Evolutionary conservation across 2,329 filamentous ascomycete species (phyloP), one percentile per base, ranked within the genome.

Genomic region (Fusarium acutatum): DNA sequence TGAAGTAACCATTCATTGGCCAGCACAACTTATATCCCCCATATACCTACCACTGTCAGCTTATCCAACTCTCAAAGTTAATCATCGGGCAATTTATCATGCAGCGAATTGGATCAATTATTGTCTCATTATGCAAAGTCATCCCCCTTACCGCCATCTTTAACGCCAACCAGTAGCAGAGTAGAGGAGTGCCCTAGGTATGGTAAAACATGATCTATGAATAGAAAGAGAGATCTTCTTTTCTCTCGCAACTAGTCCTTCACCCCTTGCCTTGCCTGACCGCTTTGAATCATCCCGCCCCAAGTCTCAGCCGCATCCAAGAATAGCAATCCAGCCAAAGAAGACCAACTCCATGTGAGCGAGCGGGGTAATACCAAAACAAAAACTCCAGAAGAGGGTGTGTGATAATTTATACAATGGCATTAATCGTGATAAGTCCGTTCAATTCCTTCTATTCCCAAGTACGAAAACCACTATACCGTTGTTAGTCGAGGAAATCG

Each of bases 311-410:
- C 67, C 43, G 70, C 49, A 43, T 66, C 72, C 62, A 46, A 62
- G 54, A 61, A 59, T 71, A 72, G 60, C 56, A 70, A 54, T 47
- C 22, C 47, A 58, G 35, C 43, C 53, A 44, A 63, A 64, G 66
- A 66, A 52, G n/a, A 73, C 54, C 73, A 72, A 67, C 44, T 56
- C 38, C 64, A 41, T 49, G 61, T 67, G 61, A 74, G 72, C 49
- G 75, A 77, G 74, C 64, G 72, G 75, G 75, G 75, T 77, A 75
- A 72, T 62, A 41, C 59, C 38, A 60, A 56, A 63, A 59, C 35
- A 43, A 32, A 69, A 64, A 54, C 37, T 60, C 35, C 52, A 41
- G 66, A 65, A 61, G 38, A 60, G 59, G 53, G 50, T 65, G 50
- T 43, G 65, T 69, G 18, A 38, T 65, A 53, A 26, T 20, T 74